Evolutionary conservation across 1,284 basidiomycete species (phyloP).

Genomic region (Chondrostereum purpureum): DNA sequence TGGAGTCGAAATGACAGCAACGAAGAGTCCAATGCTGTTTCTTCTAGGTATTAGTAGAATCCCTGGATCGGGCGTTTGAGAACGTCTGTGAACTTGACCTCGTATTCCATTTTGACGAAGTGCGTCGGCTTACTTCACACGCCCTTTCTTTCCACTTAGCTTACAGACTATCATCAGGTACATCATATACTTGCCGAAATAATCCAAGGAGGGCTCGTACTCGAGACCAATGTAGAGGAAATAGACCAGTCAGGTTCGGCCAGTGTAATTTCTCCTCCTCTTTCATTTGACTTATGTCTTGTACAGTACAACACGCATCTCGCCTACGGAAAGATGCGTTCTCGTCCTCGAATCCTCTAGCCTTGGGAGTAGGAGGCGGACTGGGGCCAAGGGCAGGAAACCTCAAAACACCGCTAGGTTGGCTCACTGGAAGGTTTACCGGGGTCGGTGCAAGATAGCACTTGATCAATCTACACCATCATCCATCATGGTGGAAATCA

Average conservation of each 20-base stretch:
- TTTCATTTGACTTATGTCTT: neutral
- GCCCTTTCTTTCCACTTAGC: too few species aligned
- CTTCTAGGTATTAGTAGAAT: constrained; percentile 88
- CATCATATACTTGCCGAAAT: constrained; percentile 94
- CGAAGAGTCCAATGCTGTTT: neutral
- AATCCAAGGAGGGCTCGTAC: constrained; percentile 93
- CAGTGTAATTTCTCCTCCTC: constrained; percentile 2
- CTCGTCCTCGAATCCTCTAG: constrained; percentile 69
- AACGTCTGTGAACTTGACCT: constrained; percentile 99
- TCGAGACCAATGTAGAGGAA: constrained; percentile 97
- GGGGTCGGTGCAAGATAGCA: constrained; percentile 49
- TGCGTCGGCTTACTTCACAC: constrained; percentile 25
- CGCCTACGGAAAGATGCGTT: constrained; percentile 71
- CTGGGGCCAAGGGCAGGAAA: constrained; percentile 51
- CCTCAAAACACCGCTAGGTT: constrained; percentile 68
- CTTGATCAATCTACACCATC: too few species aligned
- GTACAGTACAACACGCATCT: constrained; percentile 57
- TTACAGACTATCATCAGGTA: constrained; percentile 51
- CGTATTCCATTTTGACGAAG: constrained; percentile 98
- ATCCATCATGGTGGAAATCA: too few species aligned
- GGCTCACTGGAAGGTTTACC: constrained; percentile 69
- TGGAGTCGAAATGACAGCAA: too few species aligned
- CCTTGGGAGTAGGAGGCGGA: constrained; percentile 56
- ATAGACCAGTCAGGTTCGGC: constrained; percentile 71
- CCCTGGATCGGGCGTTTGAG: constrained; percentile 92